Base-by-base conservation (phyloP, 768 basidiomycete species). In the Imleria badia region DNA sequence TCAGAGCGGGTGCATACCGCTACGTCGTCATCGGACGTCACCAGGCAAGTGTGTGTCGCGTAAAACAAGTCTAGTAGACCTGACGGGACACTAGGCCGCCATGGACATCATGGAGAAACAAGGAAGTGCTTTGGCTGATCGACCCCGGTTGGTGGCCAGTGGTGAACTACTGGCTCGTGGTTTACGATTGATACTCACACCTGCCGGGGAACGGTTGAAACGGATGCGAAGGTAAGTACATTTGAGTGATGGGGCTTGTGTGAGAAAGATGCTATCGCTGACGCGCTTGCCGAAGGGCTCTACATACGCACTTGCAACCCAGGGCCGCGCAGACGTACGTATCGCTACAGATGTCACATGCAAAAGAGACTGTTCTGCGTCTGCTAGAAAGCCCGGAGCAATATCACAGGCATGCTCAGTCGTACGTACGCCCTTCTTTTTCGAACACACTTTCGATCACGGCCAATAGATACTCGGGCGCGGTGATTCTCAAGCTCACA, bases 21-120 rank as follows among this genome's bases (percentile, higher is more conserved):
- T 61, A 66, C 12, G 54, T 65, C 8, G 46, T 64, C 42, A 59
- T 64, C 10, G 63, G 63, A 15, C 60, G 60, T 35, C 51, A 64
- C 26, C 30, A 64, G 46, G 63, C 51, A 45, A 40, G 54, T 54
- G 13, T 13, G 6, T 20, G 23, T 22, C 15, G 1, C 23, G 9
- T 17, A 26, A 19, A 46, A 26, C 11, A 13, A 1, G 29, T 7
- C 15, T 17, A 6, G 23, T 45, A 20, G 17, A 35, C 43, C 34
- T 45, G 29, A 48, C 40, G 14, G 34, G 31, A 14, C 58, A 74
- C 39, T 71, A 81, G 60, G 81, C 81, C 1, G 80, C 81, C 0
- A 72, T 81, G 2, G 81, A 84, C 3, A 78, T 84, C 48, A 80
- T 85, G 81, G 82, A 85, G 62, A 79, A 78, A 54, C 80, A 83